Conservation (phyloP, 768 basidiomycete genomes). For the Gelatoporia subvermispora region DNA sequence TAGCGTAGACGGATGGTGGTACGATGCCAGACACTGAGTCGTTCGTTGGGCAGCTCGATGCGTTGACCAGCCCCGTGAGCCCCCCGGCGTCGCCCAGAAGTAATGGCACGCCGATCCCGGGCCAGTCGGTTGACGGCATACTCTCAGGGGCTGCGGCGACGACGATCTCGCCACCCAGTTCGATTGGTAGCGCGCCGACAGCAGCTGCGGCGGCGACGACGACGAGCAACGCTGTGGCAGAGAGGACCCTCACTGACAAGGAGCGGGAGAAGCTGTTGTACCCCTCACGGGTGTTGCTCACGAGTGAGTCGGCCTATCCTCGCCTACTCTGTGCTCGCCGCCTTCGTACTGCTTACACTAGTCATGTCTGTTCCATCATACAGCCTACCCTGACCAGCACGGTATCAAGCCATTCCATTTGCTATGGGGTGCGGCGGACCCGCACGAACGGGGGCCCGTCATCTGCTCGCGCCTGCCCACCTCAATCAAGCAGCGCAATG, state of each 20-base stretch:
- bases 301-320: slow-evolving; percentile 61
- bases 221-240: slow-evolving; percentile 1
- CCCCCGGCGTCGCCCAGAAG: slow-evolving; percentile 26
- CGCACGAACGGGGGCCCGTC: slow-evolving; percentile 73
- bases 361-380: neutral
- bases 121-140: slow-evolving; percentile 23
- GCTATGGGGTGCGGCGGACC: slow-evolving; percentile 71
- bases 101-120: slow-evolving; percentile 26
- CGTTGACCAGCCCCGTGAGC: slow-evolving; percentile 28
- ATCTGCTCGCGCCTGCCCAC: slow-evolving; percentile 81
- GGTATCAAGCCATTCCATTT: slow-evolving; percentile 79
- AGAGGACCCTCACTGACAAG: slow-evolving; percentile 37
- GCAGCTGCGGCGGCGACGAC: slow-evolving; percentile 9
- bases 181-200: slow-evolving; percentile 2
- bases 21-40: neutral
- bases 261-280: slow-evolving; percentile 75
- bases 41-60: slow-evolving; percentile 43
- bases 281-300: slow-evolving; percentile 77
- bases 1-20: neutral
- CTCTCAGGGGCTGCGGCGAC: slow-evolving; percentile 24
- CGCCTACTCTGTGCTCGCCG: neutral
- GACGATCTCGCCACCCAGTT: slow-evolving; percentile 23
- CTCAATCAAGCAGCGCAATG: slow-evolving; percentile 87
- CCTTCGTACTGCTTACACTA: neutral
- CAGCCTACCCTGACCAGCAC: slow-evolving; percentile 88